Evolutionary conservation across 306 rosid species (phyloP).

Genomic region (Trifolium dubium): DNA sequence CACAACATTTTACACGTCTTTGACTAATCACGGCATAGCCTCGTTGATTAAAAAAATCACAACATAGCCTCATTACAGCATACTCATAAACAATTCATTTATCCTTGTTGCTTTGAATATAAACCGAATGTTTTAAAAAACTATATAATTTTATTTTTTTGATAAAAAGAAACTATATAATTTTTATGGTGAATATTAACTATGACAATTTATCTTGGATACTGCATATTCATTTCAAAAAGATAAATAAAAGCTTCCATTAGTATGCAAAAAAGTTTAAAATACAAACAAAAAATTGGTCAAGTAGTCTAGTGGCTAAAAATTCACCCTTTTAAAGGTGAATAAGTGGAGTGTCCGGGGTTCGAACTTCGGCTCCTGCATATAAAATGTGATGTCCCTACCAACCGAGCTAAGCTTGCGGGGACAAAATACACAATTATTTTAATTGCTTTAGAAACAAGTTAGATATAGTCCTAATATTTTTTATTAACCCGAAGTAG

Average conservation of each 20-base stretch:
- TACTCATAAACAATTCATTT: neutral
- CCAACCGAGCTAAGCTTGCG: no score
- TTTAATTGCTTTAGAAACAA: neutral
- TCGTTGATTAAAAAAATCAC: neutral
- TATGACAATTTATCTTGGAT: constrained; percentile 13
- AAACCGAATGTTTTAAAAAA: constrained; percentile 10
- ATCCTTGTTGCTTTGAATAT: constrained; percentile 20
- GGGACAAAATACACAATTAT: neutral
- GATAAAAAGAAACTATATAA: neutral
- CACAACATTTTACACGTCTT: neutral
- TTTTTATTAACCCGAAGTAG: constrained; percentile 23
- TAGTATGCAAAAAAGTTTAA: neutral
- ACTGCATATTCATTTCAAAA: neutral
- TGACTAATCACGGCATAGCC: neutral
- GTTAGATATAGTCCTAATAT: neutral
- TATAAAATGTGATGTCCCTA: no score
- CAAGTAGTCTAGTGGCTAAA: no score
- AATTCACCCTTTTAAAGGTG: no score
- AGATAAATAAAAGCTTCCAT: constrained; percentile 15
- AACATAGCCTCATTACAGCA: neutral
- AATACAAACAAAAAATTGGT: no score
- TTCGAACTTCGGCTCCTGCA: no score
- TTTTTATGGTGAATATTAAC: neutral
- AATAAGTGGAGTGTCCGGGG: no score
- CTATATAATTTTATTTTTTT: neutral